These are phyloP conservation scores for Apiotrichum montevideense DNA, from an alignment of 1,284 basidiomycete species.

Conservation along the genomic window DNA sequence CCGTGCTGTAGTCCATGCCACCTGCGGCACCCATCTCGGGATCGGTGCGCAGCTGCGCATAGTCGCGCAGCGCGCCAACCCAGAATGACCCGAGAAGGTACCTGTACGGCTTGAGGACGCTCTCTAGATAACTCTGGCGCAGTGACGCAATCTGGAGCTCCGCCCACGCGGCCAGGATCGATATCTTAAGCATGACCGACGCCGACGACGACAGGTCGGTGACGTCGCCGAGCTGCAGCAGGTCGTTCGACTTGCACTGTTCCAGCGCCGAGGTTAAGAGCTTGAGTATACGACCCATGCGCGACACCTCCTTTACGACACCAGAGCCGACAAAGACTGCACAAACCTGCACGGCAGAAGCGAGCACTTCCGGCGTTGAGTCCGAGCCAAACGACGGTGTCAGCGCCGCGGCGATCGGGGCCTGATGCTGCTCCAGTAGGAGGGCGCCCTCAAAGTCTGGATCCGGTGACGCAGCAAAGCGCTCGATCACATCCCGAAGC, in stretches of 20 bases:
- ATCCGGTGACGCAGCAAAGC: constrained; percentile 79
- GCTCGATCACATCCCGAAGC: constrained; percentile 86
- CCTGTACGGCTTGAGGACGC: constrained; percentile 78
- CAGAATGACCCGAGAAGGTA: constrained; percentile 72
- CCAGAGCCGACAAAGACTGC: constrained; percentile 94
- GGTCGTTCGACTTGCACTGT: constrained; percentile 77
- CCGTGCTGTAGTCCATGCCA: constrained; percentile 71
- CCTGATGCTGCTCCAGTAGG: constrained; percentile 96
- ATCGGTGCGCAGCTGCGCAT: constrained; percentile 81
- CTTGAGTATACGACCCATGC: constrained; percentile 93
- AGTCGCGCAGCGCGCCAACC: constrained; percentile 84
- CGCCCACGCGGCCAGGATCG: constrained; percentile 92
- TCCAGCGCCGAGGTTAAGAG: constrained; percentile 82
- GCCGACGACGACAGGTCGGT: constrained; percentile 86
- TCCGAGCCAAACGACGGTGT: constrained; percentile 94
- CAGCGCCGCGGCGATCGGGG: constrained; percentile 95
- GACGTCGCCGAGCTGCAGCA: constrained; percentile 79
- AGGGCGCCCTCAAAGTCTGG: constrained; percentile 86
- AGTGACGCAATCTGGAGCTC: constrained; percentile 76
- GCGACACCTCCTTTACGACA: constrained; percentile 78
- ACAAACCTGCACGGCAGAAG: constrained; percentile 86
- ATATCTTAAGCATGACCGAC: constrained; percentile 88
- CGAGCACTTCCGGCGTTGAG: constrained; percentile 90
- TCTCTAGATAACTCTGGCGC: constrained; percentile 67
- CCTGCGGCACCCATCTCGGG: constrained; percentile 70